Conservation (phyloP, 163 green algal genomes). For the Smithsoniella earleae region DNA sequence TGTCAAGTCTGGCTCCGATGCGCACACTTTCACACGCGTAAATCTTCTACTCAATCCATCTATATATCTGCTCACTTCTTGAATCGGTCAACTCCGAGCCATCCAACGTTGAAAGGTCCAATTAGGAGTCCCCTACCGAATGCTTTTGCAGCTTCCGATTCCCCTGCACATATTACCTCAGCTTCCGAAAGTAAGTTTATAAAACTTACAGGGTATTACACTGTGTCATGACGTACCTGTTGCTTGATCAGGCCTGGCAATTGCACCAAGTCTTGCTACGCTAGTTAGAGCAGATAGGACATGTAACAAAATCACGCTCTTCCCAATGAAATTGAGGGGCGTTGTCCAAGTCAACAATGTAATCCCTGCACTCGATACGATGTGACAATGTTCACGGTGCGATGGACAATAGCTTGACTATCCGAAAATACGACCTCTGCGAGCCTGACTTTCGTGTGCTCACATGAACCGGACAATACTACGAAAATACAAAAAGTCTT, state of each 20-base stretch:
- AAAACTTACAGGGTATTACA: no score
- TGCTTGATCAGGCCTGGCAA: conserved; percentile 22
- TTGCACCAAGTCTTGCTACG: conserved; percentile 13
- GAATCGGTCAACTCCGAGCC: conserved; percentile 26
- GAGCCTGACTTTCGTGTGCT: no score
- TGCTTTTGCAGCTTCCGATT: conserved; percentile 20
- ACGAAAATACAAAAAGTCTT: no score
- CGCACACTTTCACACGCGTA: no score
- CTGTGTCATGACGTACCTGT: no score
- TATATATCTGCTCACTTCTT: conserved; percentile 16
- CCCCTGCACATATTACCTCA: conserved; percentile 2
- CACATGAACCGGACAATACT: no score
- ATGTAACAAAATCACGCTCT: conserved; percentile 15
- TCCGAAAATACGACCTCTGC: no score
- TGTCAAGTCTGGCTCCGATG: no score
- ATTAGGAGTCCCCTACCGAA: conserved; percentile 20
- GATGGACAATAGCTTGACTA: no score
- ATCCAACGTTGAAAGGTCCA: conserved; percentile 23
- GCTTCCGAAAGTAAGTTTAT: no score
- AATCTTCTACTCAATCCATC: no score
- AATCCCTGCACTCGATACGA: conserved; percentile 17
- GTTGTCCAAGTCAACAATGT: conserved; percentile 16
- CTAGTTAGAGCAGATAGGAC: conserved; percentile 1
- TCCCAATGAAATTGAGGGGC: conserved; percentile 26
- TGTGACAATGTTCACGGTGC: no score